Base-by-base conservation (phyloP, 1,139 yeast species). In the Saccharomyces hybrid region DNA sequence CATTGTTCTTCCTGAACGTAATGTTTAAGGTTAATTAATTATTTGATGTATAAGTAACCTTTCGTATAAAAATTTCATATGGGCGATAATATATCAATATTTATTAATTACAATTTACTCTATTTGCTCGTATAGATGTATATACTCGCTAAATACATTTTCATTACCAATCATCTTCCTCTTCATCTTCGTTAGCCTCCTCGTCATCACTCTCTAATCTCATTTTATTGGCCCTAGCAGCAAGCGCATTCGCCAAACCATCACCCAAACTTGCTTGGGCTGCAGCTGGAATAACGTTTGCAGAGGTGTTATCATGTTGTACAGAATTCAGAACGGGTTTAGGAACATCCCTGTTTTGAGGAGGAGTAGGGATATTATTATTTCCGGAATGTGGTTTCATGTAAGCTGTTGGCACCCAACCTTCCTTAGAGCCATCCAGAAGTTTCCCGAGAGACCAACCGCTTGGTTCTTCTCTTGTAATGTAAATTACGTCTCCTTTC, bases 331-430 rank as follows among this genome's bases (percentile, higher is more conserved):
- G 44, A 6, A 31, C 52, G n/a, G 48, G 48, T 49, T 9, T 59
- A 50, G 63, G 56, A 9, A 68, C 64, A 27, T 73, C 71, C 3
- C 73, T 59, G 3, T 51, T 27, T 47, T 13, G 66, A 51, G 25
- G 61, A 51, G 82, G 76, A 51, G 38, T 47, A 34, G 27, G 54
- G 34, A n/a, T 0, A 84, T 78, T 57, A 32, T 29, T 49, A 26
- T 28, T 4, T 61, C 52, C 29, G 57, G 55, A 20, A 52, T 56
- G 28, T 57, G 51, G 46, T 6, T 82, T 84, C 65, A 93, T 82
- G 68, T 91, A 95, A 25, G 95, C 88, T 32, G 95, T 85, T 13
- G 99, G 99, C 8, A 95, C 93, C 99, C 99, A 95, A 4, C 99
- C 99, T 70, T 90, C 96, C 55, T 76, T 80, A 1, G 85, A 68